Base-by-base conservation (phyloP, 192 early-diverging fungal species). In the Geranomyces variabilis region DNA sequence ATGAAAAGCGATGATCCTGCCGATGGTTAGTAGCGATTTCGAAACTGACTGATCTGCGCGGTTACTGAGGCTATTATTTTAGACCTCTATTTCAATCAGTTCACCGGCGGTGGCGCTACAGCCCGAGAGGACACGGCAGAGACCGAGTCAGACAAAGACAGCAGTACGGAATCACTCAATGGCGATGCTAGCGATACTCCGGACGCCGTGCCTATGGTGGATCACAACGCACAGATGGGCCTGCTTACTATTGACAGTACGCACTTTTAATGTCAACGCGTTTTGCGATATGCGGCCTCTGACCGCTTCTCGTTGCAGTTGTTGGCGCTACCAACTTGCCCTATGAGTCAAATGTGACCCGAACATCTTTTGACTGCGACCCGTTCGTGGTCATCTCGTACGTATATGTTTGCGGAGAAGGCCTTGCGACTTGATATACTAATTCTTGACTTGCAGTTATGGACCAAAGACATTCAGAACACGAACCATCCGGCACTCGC, bases 301-400 rank as follows among this genome's bases (percentile, higher is more conserved):
- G 43, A 1, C 63, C 63, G 12, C 30, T 47, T 17, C 67, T 53
- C 14, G 19, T 17, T 47, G 10, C 69, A 74, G 72, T 80, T 44
- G 65, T 81, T 2, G 67, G 74, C 10, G 81, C 81, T 0, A 59
- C 44, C 24, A 74, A 82, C 61, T 69, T 82, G 36, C 81, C 81
- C 8, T 63, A 70, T 48, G 77, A 75, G 24, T 36, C 65, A 22
- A 66, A 69, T 30, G 36, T 63, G 6, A 80, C 85, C 3, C 71
- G 83, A n/a, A 86, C 85, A 0, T 81, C 87, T 8, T 91, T 88
- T 71, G 88, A 93, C 71, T 93, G 91, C 84, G 92, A 94, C 75
- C 92, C 93, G 0, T 94, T 92, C 80, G 91, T 90, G 0, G 79
- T 92, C 45, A 81, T 93, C 15, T 87, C 89, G 10, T 91, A 88